Base-by-base conservation (phyloP, 2,329 filamentous ascomycete species). In the Capronia coronata region DNA sequence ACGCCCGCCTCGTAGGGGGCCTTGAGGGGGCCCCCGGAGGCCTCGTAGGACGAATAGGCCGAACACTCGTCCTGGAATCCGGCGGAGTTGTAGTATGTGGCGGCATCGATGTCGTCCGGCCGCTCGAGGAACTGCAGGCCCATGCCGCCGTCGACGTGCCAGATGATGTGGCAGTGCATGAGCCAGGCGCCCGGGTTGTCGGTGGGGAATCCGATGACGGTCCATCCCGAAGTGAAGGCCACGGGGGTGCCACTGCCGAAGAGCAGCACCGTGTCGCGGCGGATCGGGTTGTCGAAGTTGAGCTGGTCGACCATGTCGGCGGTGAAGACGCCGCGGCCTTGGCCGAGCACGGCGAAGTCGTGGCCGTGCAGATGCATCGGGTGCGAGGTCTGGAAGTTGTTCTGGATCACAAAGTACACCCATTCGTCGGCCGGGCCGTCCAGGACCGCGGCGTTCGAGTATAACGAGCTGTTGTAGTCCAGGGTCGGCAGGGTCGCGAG, bases 111-210 rank as follows among this genome's bases (percentile, higher is more conserved):
- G 14, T 45, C 44, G n/a, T 21, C 32, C 1, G 57, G 57, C 23
- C 46, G 51, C 46, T 60, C 57, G 13, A 60, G 39, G 48, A 50
- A 60, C 41, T 79, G 74, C 32, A 79, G 64, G 14, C 68, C 71
- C 32, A 87, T 72, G n/a, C 84, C 84, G 2, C 79, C 80, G 1
- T 75, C 69, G 49, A 86, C 72, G 63, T 88, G 84, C 84, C 84
- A 91, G 62, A 87, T 84, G 46, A 90, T 83, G 64, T 91, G 86
- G 67, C 86, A 90, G 67, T 89, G 86, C 69, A 89, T 86, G 2
- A 85, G 65, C 82, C 82, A 86, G 18, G 85, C 71, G 30, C 78
- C 69, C 1, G 69, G 69, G 50, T 71, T 72, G 48, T 71, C 65
- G 13, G 67, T 66, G 18, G 67, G 58, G 54, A 75, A 74, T 0